phyloP scores from a whole-genome alignment of 805 yeast genomes.

The Zygosaccharomyces rouxii region DNA sequence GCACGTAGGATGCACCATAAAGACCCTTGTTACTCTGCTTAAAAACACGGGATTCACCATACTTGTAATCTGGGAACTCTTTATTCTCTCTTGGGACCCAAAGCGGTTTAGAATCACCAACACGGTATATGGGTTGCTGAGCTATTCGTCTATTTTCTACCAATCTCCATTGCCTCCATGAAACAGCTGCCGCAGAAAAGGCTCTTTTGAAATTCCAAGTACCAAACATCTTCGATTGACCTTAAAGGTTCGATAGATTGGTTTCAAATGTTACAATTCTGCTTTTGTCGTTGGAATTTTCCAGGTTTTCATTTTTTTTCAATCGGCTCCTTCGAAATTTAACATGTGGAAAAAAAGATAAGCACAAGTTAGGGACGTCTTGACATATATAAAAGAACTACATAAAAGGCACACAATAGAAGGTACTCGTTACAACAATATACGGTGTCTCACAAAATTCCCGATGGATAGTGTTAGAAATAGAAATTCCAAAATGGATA shows the following conservation, averaged over 20 bases:
- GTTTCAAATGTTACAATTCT: not conserved
- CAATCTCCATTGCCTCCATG: constrained; percentile 38
- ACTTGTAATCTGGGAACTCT: constrained; percentile 63
- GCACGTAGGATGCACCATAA: constrained; percentile 82
- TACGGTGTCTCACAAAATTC: not conserved
- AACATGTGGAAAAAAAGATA: constrained; percentile 1
- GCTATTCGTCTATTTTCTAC: constrained; percentile 48
- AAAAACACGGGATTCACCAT: constrained; percentile 71
- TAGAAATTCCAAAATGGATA: constrained; percentile 6
- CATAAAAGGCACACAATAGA: no score
- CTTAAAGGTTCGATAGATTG: not conserved
- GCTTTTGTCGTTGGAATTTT: not conserved
- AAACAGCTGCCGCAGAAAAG: constrained; percentile 17
- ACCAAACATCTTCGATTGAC: not conserved
- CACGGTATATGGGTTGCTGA: constrained; percentile 40
- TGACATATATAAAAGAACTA: not conserved
- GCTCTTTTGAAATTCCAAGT: constrained; percentile 14
- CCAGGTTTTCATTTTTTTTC: not conserved
- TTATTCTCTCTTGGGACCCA: constrained; percentile 43
- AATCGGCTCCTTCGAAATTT: not conserved
- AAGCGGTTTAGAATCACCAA: constrained; percentile 52
- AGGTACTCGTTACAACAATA: no score
- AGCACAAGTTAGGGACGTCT: not conserved
- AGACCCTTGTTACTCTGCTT: constrained; percentile 85
- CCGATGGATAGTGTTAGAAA: constrained; percentile 12